A percentile compares a stretch with the other conserved stretches of the same genome.
Evolutionary conservation across 331 rosid genomes (phyloP).

Genomic region (Cucumis variabilis): DNA sequence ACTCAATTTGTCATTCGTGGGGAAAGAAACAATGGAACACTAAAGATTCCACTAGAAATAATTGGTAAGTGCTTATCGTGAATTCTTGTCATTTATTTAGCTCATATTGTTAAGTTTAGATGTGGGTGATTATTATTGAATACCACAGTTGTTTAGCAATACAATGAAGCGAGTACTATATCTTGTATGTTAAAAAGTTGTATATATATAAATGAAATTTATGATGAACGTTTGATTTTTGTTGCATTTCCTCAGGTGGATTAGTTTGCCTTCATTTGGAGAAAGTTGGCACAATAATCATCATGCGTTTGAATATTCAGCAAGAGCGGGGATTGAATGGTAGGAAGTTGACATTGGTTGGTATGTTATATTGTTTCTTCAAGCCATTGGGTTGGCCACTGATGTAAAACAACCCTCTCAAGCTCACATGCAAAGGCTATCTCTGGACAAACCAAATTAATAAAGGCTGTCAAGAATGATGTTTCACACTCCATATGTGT

Average conservation of each 20-base stretch:
- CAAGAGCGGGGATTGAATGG: background rate
- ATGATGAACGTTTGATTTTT: background rate
- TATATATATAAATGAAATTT: background rate
- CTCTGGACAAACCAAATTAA: background rate
- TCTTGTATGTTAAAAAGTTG: background rate
- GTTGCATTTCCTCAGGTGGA: background rate
- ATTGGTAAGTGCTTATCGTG: slow-evolving; percentile 55
- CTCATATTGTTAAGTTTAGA: too few species aligned
- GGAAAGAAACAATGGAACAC: slow-evolving; percentile 77
- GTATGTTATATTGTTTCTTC: background rate
- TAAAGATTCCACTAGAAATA: slow-evolving; percentile 73
- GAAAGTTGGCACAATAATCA: background rate
- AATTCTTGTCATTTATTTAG: background rate
- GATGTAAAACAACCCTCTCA: background rate
- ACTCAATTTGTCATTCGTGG: slow-evolving; percentile 49
- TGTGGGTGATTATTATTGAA: too few species aligned
- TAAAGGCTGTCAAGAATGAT: background rate
- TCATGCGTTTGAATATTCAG: background rate
- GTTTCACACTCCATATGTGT: background rate
- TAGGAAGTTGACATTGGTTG: background rate
- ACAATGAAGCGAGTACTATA: too few species aligned
- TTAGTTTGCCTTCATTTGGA: background rate
- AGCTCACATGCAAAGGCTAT: background rate
- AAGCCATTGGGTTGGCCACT: background rate
- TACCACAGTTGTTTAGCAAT: too few species aligned